Evolutionary conservation across 176 grass and related monocot genomes (phyloP), one percentile per base, ranked within the genome.

Genomic region (Carex pumila): DNA sequence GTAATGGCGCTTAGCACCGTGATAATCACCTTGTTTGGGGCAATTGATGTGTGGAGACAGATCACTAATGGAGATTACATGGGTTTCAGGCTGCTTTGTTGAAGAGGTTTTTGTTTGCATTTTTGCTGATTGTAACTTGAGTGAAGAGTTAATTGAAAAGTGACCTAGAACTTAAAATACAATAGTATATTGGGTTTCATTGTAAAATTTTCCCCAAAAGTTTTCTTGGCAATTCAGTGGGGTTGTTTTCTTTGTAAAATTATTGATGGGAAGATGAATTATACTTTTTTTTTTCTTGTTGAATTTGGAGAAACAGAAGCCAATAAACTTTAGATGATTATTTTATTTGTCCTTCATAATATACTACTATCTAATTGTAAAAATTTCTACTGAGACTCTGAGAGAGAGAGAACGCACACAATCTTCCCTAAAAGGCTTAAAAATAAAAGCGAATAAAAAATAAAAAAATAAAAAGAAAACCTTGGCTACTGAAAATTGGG

Each of bases 71-170:
- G 92, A 71, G 82, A 71, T 1, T 97, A 94, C 85, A 92, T 94
- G 94, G 94, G 94, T n/a, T 97, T 97, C 88, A 97, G 86, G 72
- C 12, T 82, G 7, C 92, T 83, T 66, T 97, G 92, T 80, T 88
- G 80, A 91, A 67, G 37, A 43, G 34, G 6, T 69, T 61, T 62
- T 62, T 62, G 60, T 62, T 62, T 62, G 60, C 10, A 62, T 7
- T 22, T 6, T 22, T 62, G 19, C 9, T 62, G 8, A 22, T 62
- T 62, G 60, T 62, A 18, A 62, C 7, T 3, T 45, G 15, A 8
- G 14, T 71, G 15, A 37, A 17, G 39, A 39, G 0, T 69, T 17
- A 18, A 70, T 41, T 39, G 31, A 34, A 69, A 37, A 14, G 6
- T 30, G 62, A 43, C 12, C 32, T 1, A 14, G 45, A 19, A 71